Conservation (phyloP, 2,329 filamentous ascomycete species). For the Lecanicillium sp. region DNA sequence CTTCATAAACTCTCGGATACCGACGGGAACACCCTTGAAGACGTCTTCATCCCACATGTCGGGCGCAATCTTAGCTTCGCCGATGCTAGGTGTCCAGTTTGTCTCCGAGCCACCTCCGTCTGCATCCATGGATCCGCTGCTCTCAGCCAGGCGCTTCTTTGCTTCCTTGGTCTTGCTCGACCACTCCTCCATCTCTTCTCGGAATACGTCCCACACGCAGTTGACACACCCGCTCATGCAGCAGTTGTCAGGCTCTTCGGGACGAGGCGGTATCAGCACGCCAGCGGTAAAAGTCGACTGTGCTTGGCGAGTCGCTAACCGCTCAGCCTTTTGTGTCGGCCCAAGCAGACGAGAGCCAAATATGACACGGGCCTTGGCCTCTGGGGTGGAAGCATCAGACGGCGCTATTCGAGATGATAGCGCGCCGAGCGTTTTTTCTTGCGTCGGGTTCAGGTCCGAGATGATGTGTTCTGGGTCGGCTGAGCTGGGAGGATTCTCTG, state of each 20-base stretch:
- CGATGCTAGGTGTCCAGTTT: conserved; percentile 46
- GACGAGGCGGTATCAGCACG: conserved; percentile 72
- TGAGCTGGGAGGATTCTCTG: background rate
- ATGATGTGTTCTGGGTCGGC: background rate
- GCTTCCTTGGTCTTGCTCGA: conserved; percentile 57
- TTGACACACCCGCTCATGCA: conserved; percentile 99
- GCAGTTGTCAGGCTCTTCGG: conserved; percentile 91
- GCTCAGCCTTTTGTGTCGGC: conserved; percentile 58
- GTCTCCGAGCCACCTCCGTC: conserved; percentile 68
- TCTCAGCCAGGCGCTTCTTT: conserved; percentile 38
- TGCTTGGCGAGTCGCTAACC: conserved; percentile 47
- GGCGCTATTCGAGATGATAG: conserved; percentile 18
- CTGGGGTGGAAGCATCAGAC: conserved; percentile 36
- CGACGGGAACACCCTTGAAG: conserved; percentile 77
- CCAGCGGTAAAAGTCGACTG: conserved; percentile 64
- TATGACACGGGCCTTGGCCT: conserved; percentile 57
- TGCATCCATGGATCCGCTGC: conserved; percentile 59
- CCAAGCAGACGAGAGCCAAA: conserved; percentile 76
- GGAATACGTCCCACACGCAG: conserved; percentile 89
- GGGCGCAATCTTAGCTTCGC: conserved; percentile 33
- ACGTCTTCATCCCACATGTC: conserved; percentile 57
- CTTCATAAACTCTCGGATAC: conserved; percentile 95
- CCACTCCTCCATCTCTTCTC: conserved; percentile 92
- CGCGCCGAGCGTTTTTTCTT: conserved; percentile 1
- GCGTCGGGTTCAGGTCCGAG: background rate